phyloP scores from a whole-genome alignment of 257 asterid genomes.

The Penstemon davidsonii region DNA sequence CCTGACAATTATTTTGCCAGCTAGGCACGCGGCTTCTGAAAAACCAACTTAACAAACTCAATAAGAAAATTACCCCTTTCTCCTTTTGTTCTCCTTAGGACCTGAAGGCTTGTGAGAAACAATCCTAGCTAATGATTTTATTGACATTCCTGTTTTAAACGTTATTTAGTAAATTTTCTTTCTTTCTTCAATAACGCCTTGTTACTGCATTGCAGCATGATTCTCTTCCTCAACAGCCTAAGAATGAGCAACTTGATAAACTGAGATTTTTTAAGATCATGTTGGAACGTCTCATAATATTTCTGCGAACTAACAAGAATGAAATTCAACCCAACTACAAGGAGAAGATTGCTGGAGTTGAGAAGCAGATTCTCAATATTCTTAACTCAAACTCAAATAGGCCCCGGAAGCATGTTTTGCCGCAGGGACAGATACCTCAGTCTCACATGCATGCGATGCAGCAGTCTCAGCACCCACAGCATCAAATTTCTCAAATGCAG shows the following conservation, averaged over 20 bases:
- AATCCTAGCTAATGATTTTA: constrained; percentile 15
- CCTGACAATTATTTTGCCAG: not conserved
- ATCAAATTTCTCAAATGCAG: constrained; percentile 62
- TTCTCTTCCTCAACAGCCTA: constrained; percentile 72
- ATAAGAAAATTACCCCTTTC: not conserved
- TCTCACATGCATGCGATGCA: constrained; percentile 67
- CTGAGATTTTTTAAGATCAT: constrained; percentile 62
- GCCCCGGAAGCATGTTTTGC: constrained; percentile 75
- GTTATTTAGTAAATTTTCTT: constrained; percentile 15
- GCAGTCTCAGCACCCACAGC: constrained; percentile 72
- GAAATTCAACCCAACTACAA: constrained; percentile 57
- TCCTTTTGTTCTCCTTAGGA: constrained; percentile 10
- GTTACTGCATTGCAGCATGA: constrained; percentile 61
- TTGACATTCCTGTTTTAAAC: constrained; percentile 9
- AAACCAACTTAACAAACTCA: constrained; percentile 21
- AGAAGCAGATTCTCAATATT: constrained; percentile 72
- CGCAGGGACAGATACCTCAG: constrained; percentile 77
- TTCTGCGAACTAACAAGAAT: constrained; percentile 58
- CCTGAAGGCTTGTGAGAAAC: not conserved
- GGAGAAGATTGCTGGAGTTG: constrained; percentile 65
- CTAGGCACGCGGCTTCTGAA: constrained; percentile 13
- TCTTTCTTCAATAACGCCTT: constrained; percentile 17
- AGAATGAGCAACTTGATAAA: constrained; percentile 72
- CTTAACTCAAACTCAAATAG: constrained; percentile 72
- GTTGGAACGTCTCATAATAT: constrained; percentile 66